Percentiles rank a stretch among this genome's conserved stretches.
Conservation (phyloP, 257 asterid genomes). For the Solanum sitiens region DNA sequence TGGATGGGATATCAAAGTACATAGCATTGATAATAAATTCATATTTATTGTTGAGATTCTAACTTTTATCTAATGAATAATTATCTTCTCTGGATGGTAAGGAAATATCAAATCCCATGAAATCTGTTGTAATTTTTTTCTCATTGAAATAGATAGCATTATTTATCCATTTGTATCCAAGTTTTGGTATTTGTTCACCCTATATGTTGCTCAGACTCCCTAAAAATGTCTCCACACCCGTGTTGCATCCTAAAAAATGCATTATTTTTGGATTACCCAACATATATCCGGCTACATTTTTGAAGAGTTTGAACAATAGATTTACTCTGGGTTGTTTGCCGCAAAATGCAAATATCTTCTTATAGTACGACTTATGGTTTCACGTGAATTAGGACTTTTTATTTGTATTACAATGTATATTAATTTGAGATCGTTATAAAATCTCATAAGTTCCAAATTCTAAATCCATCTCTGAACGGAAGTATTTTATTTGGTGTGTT, state of each 20-base stretch:
- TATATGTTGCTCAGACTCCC: not conserved
- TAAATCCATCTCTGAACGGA: rapidly evolving
- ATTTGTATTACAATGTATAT: not conserved
- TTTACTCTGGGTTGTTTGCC: rapidly evolving
- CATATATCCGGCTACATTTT: not conserved
- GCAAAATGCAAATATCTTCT: not conserved
- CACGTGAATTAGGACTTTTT: not conserved
- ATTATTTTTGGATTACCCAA: not conserved
- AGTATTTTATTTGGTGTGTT: not conserved
- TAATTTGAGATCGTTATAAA: not conserved
- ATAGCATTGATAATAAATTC: not conserved
- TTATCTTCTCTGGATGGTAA: not conserved
- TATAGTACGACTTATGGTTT: not conserved
- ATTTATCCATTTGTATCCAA: not conserved
- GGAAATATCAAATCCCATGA: not conserved
- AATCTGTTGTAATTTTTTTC: not conserved
- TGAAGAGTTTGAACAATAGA: not conserved
- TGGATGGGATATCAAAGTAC: not conserved
- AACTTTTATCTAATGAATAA: not conserved
- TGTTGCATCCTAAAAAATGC: not conserved
- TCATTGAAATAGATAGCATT: not conserved
- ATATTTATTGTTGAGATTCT: not conserved
- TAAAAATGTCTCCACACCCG: not conserved
- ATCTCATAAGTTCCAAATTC: not conserved
- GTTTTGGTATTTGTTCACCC: not conserved